These are phyloP conservation scores for Mycena indigotica DNA, from an alignment of 768 basidiomycete genomes.

Conservation along the genomic window DNA sequence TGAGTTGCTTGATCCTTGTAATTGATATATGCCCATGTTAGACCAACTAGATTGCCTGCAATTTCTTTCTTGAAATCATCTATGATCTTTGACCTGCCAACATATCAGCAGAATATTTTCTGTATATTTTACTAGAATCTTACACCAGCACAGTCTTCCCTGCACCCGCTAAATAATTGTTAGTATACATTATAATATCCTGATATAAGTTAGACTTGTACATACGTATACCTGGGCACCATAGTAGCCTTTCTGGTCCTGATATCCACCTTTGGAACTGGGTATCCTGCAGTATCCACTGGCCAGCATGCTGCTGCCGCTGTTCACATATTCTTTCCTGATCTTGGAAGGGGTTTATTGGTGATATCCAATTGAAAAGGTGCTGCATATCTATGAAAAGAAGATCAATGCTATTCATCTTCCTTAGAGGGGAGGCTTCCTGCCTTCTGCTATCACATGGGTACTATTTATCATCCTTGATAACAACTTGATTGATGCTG, in stretches of 20 bases:
- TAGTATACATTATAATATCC: not conserved
- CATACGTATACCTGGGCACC: conserved; percentile 10
- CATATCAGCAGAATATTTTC: not conserved
- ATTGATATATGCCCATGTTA: too few species aligned
- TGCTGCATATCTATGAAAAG: too few species aligned
- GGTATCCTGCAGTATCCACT: not conserved
- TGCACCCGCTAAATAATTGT: not conserved
- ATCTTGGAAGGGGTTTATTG: conserved; percentile 1
- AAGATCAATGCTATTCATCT: too few species aligned
- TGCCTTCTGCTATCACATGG: too few species aligned
- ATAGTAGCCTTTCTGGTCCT: not conserved
- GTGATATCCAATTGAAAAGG: conserved; percentile 4
- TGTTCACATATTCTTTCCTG: conserved; percentile 5
- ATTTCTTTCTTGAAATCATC: conserved; percentile 2
- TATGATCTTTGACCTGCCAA: not conserved
- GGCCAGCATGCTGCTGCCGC: conserved; percentile 2
- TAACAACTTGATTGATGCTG: too few species aligned
- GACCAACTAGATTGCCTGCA: too few species aligned
- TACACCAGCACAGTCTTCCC: conserved; percentile 10
- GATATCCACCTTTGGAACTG: not conserved
- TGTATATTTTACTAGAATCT: not conserved
- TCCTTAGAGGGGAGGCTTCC: too few species aligned
- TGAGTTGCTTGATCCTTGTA: too few species aligned
- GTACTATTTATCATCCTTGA: too few species aligned
- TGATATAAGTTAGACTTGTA: not conserved